Evolutionary conservation across 345 rosid species (phyloP), one percentile per base, ranked within the genome.

Genomic region (Arabis hirsuta): DNA sequence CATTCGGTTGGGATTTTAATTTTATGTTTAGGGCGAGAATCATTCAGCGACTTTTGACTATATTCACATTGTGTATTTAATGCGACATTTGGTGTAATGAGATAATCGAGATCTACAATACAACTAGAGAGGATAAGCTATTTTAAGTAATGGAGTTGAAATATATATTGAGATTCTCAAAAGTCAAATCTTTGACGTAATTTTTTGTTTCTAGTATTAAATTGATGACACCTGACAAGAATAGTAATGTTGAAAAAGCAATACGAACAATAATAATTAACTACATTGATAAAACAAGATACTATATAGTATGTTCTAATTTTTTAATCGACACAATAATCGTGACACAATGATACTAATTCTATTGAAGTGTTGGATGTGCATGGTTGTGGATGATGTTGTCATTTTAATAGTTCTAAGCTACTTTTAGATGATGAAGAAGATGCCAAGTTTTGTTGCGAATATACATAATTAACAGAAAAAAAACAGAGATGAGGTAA

Each of bases 131-230:
- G 22, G 62, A 74, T 74, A 67, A 44, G 42, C 1, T 70, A 48
- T 67, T 67, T 67, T 55, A 29, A 55, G 6, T 44, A 54, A 6
- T n/a, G 0, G 12, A 52, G 34, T 61, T 75, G 57, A 68, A 54
- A 11, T 45, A 46, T 69, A 1, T 1, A 22, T 16, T 34, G 56
- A 52, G 16, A 52, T 11, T 59, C 62, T 24, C 67, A 24, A 56
- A 73, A 67, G 78, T 74, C 78, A 74, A 61, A 43, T 24, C 36
- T 67, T 74, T 74, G 73, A 74, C 52, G 57, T 60, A 6, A 5
- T 50, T 38, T 10, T 39, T 46, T 11, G 55, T 45, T 65, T 59
- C 20, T 50, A 16, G 16, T 16, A 51, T 57, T 47, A 24, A 13
- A 51, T 22, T 6, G 58, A 66, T 66, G 78, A 13, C 29, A 50